A percentile compares a stretch with the other conserved stretches of the same genome.
Conservation (phyloP, 352 stramenopile species). For the Phytophthora pini region DNA sequence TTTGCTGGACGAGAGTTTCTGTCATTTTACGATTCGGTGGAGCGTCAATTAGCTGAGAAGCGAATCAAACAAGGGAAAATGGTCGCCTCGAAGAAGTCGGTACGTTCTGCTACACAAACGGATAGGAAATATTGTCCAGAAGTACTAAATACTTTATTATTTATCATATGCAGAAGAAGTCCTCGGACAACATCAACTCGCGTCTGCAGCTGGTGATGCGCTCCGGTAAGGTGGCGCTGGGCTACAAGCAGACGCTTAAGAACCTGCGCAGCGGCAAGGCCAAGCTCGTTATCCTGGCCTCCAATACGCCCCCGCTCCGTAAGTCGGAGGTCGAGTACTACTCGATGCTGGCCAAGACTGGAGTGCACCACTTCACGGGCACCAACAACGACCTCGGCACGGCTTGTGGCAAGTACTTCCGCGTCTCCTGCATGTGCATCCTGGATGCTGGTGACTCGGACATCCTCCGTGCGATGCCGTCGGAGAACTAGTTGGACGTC, state of each 20-base stretch:
- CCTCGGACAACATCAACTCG: slow-evolving; percentile 99
- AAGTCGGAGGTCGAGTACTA: slow-evolving; percentile 99
- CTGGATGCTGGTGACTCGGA: slow-evolving; percentile 99
- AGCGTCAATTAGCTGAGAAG: slow-evolving; percentile 61
- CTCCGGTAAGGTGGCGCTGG: slow-evolving; percentile 98
- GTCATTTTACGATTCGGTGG: slow-evolving; percentile 53
- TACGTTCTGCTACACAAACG: slow-evolving; percentile 40
- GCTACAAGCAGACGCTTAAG: slow-evolving; percentile 99
- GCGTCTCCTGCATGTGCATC: slow-evolving; percentile 96
- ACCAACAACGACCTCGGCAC: slow-evolving; percentile 99
- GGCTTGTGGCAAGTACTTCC: slow-evolving; percentile 99
- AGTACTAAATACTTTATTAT: slow-evolving; percentile 23
- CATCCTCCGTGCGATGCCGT: slow-evolving; percentile 92
- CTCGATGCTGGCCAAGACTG: slow-evolving; percentile 99
- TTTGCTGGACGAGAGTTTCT: background rate
- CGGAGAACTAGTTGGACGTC: slow-evolving; percentile 46
- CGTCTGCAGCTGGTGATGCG: slow-evolving; percentile 99
- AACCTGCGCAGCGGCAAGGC: slow-evolving; percentile 95
- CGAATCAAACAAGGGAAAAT: slow-evolving; percentile 74
- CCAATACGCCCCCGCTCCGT: slow-evolving; percentile 97
- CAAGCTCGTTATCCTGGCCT: slow-evolving; percentile 98
- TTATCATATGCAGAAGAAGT: slow-evolving; percentile 93
- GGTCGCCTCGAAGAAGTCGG: slow-evolving; percentile 92
- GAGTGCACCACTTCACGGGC: slow-evolving; percentile 98
- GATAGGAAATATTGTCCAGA: no score